Conservation (phyloP, 2,329 filamentous ascomycete genomes). For the Fusarium dimerum region DNA sequence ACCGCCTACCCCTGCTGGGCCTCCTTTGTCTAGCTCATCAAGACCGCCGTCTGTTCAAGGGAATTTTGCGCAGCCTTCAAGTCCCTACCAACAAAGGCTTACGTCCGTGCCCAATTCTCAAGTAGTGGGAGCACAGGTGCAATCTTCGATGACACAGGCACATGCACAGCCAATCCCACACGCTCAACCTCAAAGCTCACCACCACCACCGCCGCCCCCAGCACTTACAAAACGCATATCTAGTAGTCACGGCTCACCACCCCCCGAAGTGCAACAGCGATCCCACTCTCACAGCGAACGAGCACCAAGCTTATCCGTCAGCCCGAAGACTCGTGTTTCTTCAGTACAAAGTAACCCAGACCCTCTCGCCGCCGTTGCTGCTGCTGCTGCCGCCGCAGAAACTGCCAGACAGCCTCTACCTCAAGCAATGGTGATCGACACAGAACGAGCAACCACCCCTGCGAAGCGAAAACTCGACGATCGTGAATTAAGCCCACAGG, state of each 20-base stretch:
- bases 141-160: slow-evolving; percentile 27
- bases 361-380: slow-evolving; percentile 26
- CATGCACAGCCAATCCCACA: slow-evolving; percentile 36
- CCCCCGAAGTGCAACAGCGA: slow-evolving; percentile 46
- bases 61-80: slow-evolving; percentile 52
- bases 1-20: slow-evolving; percentile 54
- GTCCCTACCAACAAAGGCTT: slow-evolving; percentile 60
- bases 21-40: slow-evolving; percentile 45
- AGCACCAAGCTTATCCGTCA: slow-evolving; percentile 72
- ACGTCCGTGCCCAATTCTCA: slow-evolving; percentile 31
- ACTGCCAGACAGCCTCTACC: slow-evolving; percentile 16
- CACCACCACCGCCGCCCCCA: slow-evolving; percentile 37
- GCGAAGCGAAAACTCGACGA: slow-evolving; percentile 44
- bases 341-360: slow-evolving; percentile 50
- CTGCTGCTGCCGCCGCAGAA: slow-evolving; percentile 27
- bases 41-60: slow-evolving; percentile 44
- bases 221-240: slow-evolving; percentile 40
- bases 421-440: slow-evolving; percentile 32
- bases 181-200: slow-evolving; percentile 35
- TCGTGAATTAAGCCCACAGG: slow-evolving; percentile 47
- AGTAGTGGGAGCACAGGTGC: slow-evolving; percentile 30
- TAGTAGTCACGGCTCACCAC: slow-evolving; percentile 46
- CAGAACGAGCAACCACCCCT: slow-evolving; percentile 37
- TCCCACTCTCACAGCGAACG: slow-evolving; percentile 61
- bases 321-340: slow-evolving; percentile 70